Evolutionary conservation across 176 grass and related monocot species (phyloP).

Genomic region (Musa itinerans): DNA sequence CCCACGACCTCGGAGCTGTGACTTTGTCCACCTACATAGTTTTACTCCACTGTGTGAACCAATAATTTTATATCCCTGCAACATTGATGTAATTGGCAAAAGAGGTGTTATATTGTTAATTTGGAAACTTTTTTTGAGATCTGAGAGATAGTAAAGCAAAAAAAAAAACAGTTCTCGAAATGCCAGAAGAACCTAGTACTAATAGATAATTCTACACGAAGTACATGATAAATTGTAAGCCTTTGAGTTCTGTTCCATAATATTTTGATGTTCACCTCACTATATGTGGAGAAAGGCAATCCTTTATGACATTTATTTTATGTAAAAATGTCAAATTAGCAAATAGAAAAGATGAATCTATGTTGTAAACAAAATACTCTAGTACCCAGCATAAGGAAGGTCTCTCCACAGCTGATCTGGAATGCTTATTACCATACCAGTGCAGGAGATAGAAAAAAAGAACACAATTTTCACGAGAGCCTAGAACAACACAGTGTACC

Average conservation of each 20-base stretch:
- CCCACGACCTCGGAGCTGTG: constrained; percentile 84
- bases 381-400: neutral
- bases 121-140: neutral
- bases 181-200: too few relatives aligned
- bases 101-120: neutral
- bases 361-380: neutral
- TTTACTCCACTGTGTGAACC: constrained; percentile 98
- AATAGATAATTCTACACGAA: too few relatives aligned
- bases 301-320: neutral
- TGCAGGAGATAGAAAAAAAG: neutral
- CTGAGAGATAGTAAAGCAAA: neutral
- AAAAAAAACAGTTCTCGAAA: neutral
- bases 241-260: neutral
- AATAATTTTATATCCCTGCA: constrained; percentile 94
- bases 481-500: constrained; percentile 24
- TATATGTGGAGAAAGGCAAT: neutral
- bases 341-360: neutral
- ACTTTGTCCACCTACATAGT: constrained; percentile 97
- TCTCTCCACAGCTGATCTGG: neutral
- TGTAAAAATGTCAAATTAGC: neutral
- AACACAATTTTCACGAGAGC: neutral
- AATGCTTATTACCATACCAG: neutral
- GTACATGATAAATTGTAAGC: too few relatives aligned
- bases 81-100: constrained; percentile 8
- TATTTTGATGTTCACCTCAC: neutral